A percentile compares a stretch with the other conserved stretches of the same genome.
Evolutionary conservation across 176 grass and related monocot species (phyloP).

Genomic region (Ananas comosus): DNA sequence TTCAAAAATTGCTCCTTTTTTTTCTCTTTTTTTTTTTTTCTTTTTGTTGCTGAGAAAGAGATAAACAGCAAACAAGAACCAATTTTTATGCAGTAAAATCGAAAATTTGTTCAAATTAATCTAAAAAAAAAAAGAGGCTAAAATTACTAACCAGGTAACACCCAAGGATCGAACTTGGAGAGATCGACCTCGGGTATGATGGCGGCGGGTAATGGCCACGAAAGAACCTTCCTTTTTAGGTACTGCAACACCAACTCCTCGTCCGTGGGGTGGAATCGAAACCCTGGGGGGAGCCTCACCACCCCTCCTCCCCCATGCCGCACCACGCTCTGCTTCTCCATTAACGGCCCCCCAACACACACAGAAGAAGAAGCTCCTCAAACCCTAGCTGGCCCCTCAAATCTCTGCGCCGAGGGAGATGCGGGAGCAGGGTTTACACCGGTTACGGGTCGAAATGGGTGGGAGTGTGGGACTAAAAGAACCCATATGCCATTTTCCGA

Average conservation of each 20-base stretch:
- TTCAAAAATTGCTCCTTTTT: background rate
- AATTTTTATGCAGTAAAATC: background rate
- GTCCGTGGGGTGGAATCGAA: conserved; percentile 34
- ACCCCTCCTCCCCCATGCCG: conserved; percentile 4
- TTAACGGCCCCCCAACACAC: background rate
- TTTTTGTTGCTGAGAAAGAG: too few relatives aligned
- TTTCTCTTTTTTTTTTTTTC: too few relatives aligned
- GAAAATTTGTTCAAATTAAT: background rate
- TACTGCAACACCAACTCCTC: conserved; percentile 31
- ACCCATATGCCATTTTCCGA: background rate
- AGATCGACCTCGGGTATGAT: conserved; percentile 36
- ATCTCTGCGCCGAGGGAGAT: too few relatives aligned
- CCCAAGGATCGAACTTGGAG: conserved; percentile 24
- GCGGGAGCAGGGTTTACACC: too few relatives aligned
- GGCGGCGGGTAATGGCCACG: conserved; percentile 21
- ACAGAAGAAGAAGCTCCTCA: too few relatives aligned
- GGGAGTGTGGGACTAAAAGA: background rate
- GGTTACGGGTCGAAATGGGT: background rate
- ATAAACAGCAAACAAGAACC: background rate
- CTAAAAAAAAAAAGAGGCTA: background rate
- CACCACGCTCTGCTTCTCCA: conserved; percentile 8
- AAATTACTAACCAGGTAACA: conserved; percentile 24
- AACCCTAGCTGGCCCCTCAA: too few relatives aligned
- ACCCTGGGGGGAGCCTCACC: conserved; percentile 25
- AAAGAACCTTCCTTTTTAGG: conserved; percentile 32